Evolutionary conservation across 108 stramenopile species (phyloP).

Genomic region (Aurantiochytrium sp.): DNA sequence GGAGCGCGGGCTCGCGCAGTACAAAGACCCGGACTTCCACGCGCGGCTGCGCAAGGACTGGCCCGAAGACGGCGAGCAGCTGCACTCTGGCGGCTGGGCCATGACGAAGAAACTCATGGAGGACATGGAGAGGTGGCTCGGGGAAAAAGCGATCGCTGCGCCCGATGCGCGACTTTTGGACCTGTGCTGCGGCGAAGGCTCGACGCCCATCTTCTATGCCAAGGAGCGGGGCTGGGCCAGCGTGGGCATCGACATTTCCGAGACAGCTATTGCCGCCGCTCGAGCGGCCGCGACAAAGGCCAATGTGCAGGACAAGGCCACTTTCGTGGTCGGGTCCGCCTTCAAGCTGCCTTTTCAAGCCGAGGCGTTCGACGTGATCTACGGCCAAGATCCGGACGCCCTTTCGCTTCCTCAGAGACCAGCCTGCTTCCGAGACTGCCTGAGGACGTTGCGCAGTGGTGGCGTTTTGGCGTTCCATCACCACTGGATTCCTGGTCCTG

Average conservation of each 20-base stretch:
- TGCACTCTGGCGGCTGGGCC: constrained; percentile 1
- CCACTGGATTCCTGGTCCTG: constrained; percentile 8
- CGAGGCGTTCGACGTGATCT: not conserved
- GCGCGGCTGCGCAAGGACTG: not conserved
- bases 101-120: not conserved
- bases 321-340: not conserved
- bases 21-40: not conserved
- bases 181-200: constrained; percentile 11
- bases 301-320: not conserved
- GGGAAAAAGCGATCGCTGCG: not conserved
- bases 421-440: not conserved
- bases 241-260: constrained; percentile 11
- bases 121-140: not conserved
- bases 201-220: not conserved
- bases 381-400: not conserved
- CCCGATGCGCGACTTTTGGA: not conserved
- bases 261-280: not conserved
- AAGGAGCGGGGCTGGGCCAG: not conserved
- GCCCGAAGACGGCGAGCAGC: constrained; percentile 6
- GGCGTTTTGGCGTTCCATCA: not conserved
- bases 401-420: not conserved
- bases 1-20: not conserved
- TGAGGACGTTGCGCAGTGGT: not conserved
- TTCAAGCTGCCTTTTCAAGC: not conserved
- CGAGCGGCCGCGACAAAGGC: not conserved